Conservation (phyloP, 257 asterid genomes). For the Pogostemon cablin region DNA sequence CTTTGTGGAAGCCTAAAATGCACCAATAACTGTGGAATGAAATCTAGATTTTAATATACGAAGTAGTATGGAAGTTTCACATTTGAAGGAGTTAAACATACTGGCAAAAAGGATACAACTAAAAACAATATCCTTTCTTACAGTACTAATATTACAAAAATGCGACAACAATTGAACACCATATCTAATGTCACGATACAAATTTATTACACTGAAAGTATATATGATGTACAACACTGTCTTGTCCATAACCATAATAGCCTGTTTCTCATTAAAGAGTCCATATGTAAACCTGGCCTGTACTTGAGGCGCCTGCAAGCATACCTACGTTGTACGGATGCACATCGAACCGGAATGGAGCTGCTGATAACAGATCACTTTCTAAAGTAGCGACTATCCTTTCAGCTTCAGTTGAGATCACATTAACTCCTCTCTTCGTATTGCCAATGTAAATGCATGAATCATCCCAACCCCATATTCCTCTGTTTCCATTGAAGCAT, state of each 20-base stretch:
- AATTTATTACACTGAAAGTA: not conserved
- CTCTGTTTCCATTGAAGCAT: constrained; percentile 48
- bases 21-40: constrained; percentile 9
- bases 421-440: constrained; percentile 72
- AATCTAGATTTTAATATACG: too few species aligned
- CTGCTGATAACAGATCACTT: constrained; percentile 68
- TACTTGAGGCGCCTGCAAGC: constrained; percentile 80
- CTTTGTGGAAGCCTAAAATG: constrained; percentile 64
- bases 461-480: constrained; percentile 98
- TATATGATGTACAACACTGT: not conserved
- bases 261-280: constrained; percentile 28
- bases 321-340: constrained; percentile 62
- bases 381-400: constrained; percentile 52
- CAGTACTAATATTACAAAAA: too few species aligned
- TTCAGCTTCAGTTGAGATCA: constrained; percentile 50
- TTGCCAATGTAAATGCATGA: constrained; percentile 77
- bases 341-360: constrained; percentile 67
- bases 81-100: too few species aligned
- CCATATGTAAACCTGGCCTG: constrained; percentile 88
- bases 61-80: too few species aligned
- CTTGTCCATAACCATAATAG: not conserved
- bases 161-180: too few species aligned
- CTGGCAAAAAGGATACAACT: too few species aligned
- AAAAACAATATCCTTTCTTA: too few species aligned
- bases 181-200: not conserved